Percentiles rank a stretch among this genome's conserved stretches.
These are phyloP conservation scores for Pseudomonodictys pantanalensis DNA, from an alignment of 495 filamentous ascomycete genomes.

Conservation along the genomic window DNA sequence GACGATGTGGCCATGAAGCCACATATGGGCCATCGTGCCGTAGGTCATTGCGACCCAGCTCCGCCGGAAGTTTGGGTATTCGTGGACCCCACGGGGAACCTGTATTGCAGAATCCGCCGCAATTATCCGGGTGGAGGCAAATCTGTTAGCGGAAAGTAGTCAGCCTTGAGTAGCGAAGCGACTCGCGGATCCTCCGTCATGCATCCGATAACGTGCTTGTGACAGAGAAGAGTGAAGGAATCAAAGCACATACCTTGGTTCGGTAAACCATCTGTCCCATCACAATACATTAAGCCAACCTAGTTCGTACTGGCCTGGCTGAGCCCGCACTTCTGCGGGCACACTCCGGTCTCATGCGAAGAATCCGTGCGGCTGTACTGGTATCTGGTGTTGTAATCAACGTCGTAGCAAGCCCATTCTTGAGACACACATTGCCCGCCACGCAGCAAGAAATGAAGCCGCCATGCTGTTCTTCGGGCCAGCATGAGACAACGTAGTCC, in stretches of 20 bases:
- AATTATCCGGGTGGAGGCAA: neutral
- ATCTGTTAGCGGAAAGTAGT: no score
- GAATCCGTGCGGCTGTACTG: conserved; percentile 25
- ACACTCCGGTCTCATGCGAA: conserved; percentile 8
- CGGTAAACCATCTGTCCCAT: conserved; percentile 1
- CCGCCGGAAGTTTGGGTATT: neutral
- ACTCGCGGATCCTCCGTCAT: neutral
- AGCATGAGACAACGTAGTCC: conserved; percentile 24
- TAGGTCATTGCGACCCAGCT: neutral
- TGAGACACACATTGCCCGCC: conserved; percentile 17
- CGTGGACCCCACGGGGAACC: neutral
- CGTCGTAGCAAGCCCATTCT: conserved; percentile 22
- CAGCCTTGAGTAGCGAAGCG: no score
- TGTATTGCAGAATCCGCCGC: neutral
- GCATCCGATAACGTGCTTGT: neutral
- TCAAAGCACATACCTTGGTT: conserved; percentile 17
- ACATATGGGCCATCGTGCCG: neutral
- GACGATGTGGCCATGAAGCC: neutral
- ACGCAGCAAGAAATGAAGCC: conserved; percentile 18
- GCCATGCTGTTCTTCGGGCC: neutral
- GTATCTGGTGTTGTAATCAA: conserved; percentile 10
- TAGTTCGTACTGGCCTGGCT: conserved; percentile 3
- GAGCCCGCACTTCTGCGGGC: conserved; percentile 23
- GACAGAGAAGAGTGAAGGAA: no score
- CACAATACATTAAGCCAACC: conserved; percentile 17